Base-by-base conservation (phyloP, 768 basidiomycete genomes). In the Pulveroboletus sp. region DNA sequence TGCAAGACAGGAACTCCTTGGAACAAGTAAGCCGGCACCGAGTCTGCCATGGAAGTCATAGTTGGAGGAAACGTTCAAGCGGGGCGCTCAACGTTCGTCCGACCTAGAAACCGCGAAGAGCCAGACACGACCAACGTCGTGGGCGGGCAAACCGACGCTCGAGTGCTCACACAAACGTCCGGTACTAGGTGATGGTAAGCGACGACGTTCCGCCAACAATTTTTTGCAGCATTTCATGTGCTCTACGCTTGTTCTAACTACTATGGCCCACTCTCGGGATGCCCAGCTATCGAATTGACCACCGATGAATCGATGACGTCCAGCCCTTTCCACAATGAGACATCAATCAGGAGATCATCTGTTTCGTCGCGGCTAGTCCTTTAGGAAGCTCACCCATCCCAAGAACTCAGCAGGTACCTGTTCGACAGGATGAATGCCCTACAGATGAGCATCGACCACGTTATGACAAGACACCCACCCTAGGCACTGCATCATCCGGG, bases 1-100 rank as follows among this genome's bases (percentile, higher is more conserved):
- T 89, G 90, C 61, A 80, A 72, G 55, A 85, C 80, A 49, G 82
- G 75, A 52, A 85, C 85, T 67, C 83, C 82, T 69, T 82, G 81
- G 63, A 84, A 72, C 76, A 89, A 72, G 70, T 81, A 90, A 58
- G 78, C 79, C 58, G 87, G 84, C 65, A 83, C 70, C 69, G 46
- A 47, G 46, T 67, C 68, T 61, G 83, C 81, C 69, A 84, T 82
- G 60, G 86, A 82, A 61, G 85, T 79, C 87, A 90, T 90, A 57
- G 62, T 66, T 53, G 49, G 49, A 59, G 57, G 54, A 59, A 52
- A 45, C 61, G 40, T 38, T 56, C 54, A 41, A 56, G 54, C 39
- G 45, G 50, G 29, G 43, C 47, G 52, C 52, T 50, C 41, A 49
- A 19, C 36, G 49, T 29, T 46, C 47, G 46, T 37, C 55, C 49